These are phyloP conservation scores for Ophiostoma piceae DNA, from an alignment of 2,329 filamentous ascomycete genomes.

Conservation along the genomic window DNA sequence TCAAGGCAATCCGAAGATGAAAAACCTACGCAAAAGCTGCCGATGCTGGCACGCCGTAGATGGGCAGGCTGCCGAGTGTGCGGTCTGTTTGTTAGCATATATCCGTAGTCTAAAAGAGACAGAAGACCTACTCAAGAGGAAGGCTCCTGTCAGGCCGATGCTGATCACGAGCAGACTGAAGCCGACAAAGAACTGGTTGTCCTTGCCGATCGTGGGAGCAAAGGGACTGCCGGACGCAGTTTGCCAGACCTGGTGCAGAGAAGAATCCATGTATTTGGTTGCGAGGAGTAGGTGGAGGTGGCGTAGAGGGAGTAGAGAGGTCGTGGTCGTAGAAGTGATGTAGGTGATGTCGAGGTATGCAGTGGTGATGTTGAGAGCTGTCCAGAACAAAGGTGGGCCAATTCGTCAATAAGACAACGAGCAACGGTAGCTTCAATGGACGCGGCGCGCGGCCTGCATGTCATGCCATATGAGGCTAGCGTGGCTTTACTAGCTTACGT, in stretches of 20 bases:
- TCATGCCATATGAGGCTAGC: not conserved
- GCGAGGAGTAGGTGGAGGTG: not conserved
- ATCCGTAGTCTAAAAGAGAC: not conserved
- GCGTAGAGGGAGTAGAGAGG: not conserved
- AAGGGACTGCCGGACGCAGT: conserved; percentile 84
- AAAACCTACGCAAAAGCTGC: conserved; percentile 76
- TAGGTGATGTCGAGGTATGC: not conserved
- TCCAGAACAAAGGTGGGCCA: conserved; percentile 15
- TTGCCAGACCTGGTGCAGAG: conserved; percentile 87
- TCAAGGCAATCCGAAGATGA: not conserved
- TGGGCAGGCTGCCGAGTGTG: conserved; percentile 67
- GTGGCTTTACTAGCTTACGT: conserved; percentile 1
- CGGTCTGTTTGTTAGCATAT: conserved; percentile 58
- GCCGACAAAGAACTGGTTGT: conserved; percentile 75
- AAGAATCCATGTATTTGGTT: conserved; percentile 61
- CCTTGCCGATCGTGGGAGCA: conserved; percentile 71
- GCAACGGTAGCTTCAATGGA: conserved; percentile 23
- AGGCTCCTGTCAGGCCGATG: conserved; percentile 68
- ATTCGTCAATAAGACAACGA: conserved; percentile 11
- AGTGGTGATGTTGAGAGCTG: conserved; percentile 13
- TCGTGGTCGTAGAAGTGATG: not conserved
- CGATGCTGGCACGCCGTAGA: conserved; percentile 81
- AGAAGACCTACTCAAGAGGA: conserved; percentile 69
- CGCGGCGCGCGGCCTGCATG: conserved; percentile 13
- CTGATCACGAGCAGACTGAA: conserved; percentile 69